phyloP scores from a whole-genome alignment of 2,329 filamentous ascomycete genomes.

The Claviceps paspali region DNA sequence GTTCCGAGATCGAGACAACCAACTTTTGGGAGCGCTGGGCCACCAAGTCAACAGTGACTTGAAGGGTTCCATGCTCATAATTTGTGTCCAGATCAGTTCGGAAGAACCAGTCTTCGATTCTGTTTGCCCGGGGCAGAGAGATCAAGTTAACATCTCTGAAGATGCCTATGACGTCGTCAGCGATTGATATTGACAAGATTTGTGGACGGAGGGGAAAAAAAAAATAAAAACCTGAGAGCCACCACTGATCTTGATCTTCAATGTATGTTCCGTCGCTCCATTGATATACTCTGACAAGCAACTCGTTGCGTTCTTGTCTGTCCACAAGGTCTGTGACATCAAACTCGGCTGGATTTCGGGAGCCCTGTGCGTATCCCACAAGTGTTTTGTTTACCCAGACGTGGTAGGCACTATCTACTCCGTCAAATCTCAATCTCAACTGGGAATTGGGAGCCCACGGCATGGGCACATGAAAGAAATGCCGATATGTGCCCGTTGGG shows the following conservation, averaged over 20 bases:
- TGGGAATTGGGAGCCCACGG: conserved; percentile 28
- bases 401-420: conserved; percentile 54
- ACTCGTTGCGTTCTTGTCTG: conserved; percentile 28
- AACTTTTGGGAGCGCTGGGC: conserved; percentile 20
- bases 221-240: conserved; percentile 35
- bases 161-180: conserved; percentile 30
- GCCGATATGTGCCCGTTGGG: conserved; percentile 45
- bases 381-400: conserved; percentile 48
- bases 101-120: conserved; percentile 45
- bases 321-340: conserved; percentile 39
- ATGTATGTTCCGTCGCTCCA: conserved; percentile 53
- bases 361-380: conserved; percentile 52
- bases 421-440: conserved; percentile 49
- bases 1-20: conserved; percentile 28
- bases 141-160: conserved; percentile 53
- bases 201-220: background rate
- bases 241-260: conserved; percentile 55
- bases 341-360: conserved; percentile 53
- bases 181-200: background rate
- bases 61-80: conserved; percentile 35
- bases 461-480: conserved; percentile 34
- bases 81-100: conserved; percentile 34
- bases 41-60: conserved; percentile 29
- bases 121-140: conserved; percentile 31
- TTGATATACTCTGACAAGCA: conserved; percentile 50